Conservation (phyloP, 257 asterid species). For the Hygrophila difformis region DNA sequence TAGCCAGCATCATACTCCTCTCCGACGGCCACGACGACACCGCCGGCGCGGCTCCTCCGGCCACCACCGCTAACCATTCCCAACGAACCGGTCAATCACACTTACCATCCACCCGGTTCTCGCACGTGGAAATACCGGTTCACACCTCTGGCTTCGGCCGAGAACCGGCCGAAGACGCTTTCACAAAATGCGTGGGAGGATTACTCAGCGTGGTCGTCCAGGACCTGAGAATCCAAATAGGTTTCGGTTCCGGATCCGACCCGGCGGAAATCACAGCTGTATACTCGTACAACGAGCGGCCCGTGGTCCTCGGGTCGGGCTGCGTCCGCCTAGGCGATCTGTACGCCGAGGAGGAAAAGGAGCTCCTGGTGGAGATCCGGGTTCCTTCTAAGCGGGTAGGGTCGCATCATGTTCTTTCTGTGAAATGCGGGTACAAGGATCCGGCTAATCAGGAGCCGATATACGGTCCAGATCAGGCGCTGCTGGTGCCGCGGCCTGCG, state of each 20-base stretch:
- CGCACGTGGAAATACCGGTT: conserved; percentile 83
- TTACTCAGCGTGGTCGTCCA: conserved; percentile 75
- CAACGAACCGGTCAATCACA: conserved; percentile 28
- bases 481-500: conserved; percentile 59
- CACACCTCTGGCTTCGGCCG: conserved; percentile 42
- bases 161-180: conserved; percentile 64
- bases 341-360: conserved; percentile 78
- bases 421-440: conserved; percentile 43
- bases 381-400: conserved; percentile 41
- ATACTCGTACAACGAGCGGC: conserved; percentile 47
- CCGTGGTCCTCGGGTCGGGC: conserved; percentile 38
- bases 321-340: conserved; percentile 65
- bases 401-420: conserved; percentile 59
- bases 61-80: no score
- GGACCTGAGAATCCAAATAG: conserved; percentile 58
- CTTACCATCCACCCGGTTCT: conserved; percentile 50
- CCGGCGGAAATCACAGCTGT: conserved; percentile 73
- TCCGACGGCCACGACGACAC: conserved; percentile 74
- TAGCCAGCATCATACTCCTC: conserved; percentile 63
- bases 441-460: conserved; percentile 51
- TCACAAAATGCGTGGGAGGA: conserved; percentile 80
- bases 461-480: conserved; percentile 35
- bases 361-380: conserved; percentile 51
- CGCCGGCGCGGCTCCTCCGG: no score
- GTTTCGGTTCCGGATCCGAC: conserved; percentile 56